Conservation (phyloP, 2,329 filamentous ascomycete species). For the Hymenoscyphus occultus region DNA sequence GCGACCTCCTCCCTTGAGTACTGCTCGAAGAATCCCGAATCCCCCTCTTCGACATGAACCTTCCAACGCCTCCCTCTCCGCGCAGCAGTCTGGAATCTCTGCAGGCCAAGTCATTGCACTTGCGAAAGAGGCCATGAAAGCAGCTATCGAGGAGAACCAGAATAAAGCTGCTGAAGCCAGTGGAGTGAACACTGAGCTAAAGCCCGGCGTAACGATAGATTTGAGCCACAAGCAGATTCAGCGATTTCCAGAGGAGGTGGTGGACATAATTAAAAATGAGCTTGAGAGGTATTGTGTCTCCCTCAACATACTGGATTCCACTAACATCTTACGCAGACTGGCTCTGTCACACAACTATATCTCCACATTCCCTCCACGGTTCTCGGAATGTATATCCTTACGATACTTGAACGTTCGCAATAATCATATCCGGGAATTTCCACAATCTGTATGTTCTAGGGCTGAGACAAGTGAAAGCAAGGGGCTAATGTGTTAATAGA, state of each 20-base stretch:
- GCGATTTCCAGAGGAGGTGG: conserved; percentile 37
- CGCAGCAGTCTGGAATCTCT: conserved; percentile 50
- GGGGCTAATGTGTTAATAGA: conserved; percentile 46
- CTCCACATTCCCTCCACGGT: conserved; percentile 64
- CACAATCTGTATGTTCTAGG: conserved; percentile 53
- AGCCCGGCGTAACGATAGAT: conserved; percentile 71
- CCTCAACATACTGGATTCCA: conserved; percentile 12
- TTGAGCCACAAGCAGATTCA: conserved; percentile 73
- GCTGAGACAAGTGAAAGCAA: background rate
- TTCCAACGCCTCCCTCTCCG: conserved; percentile 43
- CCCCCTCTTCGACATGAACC: conserved; percentile 47
- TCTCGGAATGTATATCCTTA: conserved; percentile 72
- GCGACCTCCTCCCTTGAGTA: conserved; percentile 38
- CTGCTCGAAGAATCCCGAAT: conserved; percentile 40
- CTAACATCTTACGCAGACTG: conserved; percentile 50
- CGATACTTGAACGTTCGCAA: conserved; percentile 79
- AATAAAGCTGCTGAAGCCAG: conserved; percentile 60
- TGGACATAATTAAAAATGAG: conserved; percentile 39
- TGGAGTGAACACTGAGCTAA: conserved; percentile 57
- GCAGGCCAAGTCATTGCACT: conserved; percentile 63
- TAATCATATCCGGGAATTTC: conserved; percentile 68
- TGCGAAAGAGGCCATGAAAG: conserved; percentile 64
- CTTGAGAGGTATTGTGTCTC: conserved; percentile 34
- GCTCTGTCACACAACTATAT: conserved; percentile 80
- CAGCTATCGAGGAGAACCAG: conserved; percentile 63